A percentile compares a stretch with the other conserved stretches of the same genome.
Conservation (phyloP, 257 asterid species). For the Salvia splendens region DNA sequence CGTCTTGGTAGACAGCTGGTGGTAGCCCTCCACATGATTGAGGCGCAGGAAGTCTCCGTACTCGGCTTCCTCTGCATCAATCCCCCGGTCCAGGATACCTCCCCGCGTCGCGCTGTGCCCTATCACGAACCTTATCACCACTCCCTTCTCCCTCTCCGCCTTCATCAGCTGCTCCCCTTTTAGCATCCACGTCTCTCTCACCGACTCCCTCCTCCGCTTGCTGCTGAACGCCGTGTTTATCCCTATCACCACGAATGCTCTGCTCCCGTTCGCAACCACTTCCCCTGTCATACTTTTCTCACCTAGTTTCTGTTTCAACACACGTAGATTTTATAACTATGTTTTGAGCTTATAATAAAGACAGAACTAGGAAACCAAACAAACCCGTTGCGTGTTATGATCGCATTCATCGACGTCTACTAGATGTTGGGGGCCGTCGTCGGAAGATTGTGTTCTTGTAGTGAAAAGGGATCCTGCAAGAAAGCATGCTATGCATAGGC, state of each 20-base stretch:
- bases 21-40: conserved; percentile 65
- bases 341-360: no score
- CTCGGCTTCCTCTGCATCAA: conserved; percentile 57
- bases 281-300: conserved; percentile 55
- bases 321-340: no score
- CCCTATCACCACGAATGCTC: conserved; percentile 66
- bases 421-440: conserved; percentile 13
- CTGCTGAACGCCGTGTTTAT: conserved; percentile 77
- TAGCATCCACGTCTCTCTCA: conserved; percentile 72
- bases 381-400: not conserved
- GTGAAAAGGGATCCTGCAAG: conserved; percentile 59
- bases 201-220: conserved; percentile 63
- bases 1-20: conserved; percentile 65
- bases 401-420: conserved; percentile 1
- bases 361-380: no score
- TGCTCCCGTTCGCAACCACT: conserved; percentile 43
- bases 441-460: conserved; percentile 39
- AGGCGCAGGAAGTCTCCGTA: conserved; percentile 62
- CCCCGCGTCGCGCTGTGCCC: conserved; percentile 57
- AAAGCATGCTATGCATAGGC: conserved; percentile 61
- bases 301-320: conserved; percentile 42
- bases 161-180: conserved; percentile 56
- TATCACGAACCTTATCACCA: conserved; percentile 62
- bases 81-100: conserved; percentile 56
- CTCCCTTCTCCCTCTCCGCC: conserved; percentile 65